These are phyloP conservation scores for Graphilbum ipis-grandicollis DNA, from an alignment of 2,329 filamentous ascomycete genomes.

Conservation along the genomic window DNA sequence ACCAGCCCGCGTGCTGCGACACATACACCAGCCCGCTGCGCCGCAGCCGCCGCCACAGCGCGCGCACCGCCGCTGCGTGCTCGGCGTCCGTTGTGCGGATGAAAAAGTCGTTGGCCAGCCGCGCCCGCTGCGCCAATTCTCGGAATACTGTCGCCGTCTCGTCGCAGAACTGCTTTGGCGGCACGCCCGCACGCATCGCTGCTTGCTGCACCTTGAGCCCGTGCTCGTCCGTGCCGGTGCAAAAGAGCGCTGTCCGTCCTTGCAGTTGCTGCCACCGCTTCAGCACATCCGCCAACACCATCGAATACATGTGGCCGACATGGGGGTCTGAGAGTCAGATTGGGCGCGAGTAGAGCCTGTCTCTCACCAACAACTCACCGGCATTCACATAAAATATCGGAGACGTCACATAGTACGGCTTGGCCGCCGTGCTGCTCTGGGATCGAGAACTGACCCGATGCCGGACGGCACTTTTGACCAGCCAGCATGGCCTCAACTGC, in stretches of 20 bases:
- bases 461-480: too few relatives aligned
- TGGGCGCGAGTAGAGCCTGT: too few relatives aligned
- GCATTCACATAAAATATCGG: slow-evolving; percentile 99
- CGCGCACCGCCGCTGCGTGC: slow-evolving; percentile 70
- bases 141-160: slow-evolving; percentile 64
- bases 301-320: slow-evolving; percentile 84
- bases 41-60: slow-evolving; percentile 72
- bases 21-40: slow-evolving; percentile 67
- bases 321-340: slow-evolving; percentile 83
- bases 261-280: slow-evolving; percentile 80
- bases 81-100: slow-evolving; percentile 77
- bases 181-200: slow-evolving; percentile 49
- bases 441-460: neutral
- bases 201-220: slow-evolving; percentile 94
- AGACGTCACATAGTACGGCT: slow-evolving; percentile 89
- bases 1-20: slow-evolving; percentile 84
- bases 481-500: too few relatives aligned
- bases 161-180: slow-evolving; percentile 79
- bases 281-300: slow-evolving; percentile 77
- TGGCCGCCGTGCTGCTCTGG: slow-evolving; percentile 19
- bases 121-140: slow-evolving; percentile 50
- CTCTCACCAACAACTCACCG: slow-evolving; percentile 29
- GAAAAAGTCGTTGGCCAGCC: slow-evolving; percentile 68
- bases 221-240: slow-evolving; percentile 93
- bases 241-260: slow-evolving; percentile 43